These are phyloP conservation scores for Ustilago nuda DNA, from an alignment of 1,284 basidiomycete genomes.

Conservation along the genomic window DNA sequence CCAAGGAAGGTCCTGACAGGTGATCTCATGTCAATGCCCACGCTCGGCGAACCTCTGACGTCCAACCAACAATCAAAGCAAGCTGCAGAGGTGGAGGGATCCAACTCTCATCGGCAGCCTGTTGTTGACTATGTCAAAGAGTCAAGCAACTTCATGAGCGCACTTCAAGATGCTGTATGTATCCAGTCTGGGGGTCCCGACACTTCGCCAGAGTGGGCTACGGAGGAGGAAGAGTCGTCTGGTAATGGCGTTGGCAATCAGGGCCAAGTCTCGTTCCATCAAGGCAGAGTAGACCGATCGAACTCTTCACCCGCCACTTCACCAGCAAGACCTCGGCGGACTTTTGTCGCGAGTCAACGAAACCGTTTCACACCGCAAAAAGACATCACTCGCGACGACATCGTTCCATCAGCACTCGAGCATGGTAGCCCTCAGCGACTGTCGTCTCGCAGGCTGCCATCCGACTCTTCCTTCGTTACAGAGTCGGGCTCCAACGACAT, in stretches of 20 bases:
- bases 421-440: conserved; percentile 43
- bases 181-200: conserved; percentile 11
- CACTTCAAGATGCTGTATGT: conserved; percentile 38
- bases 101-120: conserved; percentile 10
- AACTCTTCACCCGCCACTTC: conserved; percentile 9
- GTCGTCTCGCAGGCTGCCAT: conserved; percentile 31
- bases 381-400: conserved; percentile 10
- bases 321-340: conserved; percentile 20
- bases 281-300: conserved; percentile 17
- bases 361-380: conserved; percentile 4
- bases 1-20: conserved; percentile 44
- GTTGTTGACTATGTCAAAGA: conserved; percentile 50
- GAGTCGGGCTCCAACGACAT: conserved; percentile 38
- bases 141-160: conserved; percentile 40
- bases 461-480: conserved; percentile 38
- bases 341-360: neutral
- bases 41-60: conserved; percentile 16
- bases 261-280: conserved; percentile 27
- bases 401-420: conserved; percentile 25
- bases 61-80: neutral
- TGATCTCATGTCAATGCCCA: conserved; percentile 46
- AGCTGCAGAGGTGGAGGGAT: neutral
- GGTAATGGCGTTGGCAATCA: conserved; percentile 6
- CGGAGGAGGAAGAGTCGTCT: conserved; percentile 40
- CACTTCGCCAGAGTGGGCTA: conserved; percentile 39